Base-by-base conservation (phyloP, 2,329 filamentous ascomycete genomes). In the Neonectria neomacrospora region DNA sequence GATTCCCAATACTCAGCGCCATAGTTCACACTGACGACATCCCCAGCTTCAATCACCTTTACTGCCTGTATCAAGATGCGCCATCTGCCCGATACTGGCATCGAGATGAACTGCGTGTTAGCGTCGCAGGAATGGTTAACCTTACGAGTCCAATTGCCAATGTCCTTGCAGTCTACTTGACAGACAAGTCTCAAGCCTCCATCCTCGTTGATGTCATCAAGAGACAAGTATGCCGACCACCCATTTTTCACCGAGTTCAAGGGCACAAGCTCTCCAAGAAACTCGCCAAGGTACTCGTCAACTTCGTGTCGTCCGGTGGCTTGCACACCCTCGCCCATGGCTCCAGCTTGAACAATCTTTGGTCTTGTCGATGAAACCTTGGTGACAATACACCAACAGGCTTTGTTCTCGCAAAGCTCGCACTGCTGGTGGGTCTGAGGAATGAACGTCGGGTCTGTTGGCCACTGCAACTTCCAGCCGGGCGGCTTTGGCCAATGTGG, bases 111-210 rank as follows among this genome's bases (percentile, higher is more conserved):
- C 11, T 12, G 1, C 5, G 47, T 34, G 10, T 61, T 54, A 2
- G 34, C 9, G 2, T 61, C 20, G 26, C 58, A 64, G 8, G 62
- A 61, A 11, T 64, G 62, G 34, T 61, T 64, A 16, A 58, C 30
- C 44, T 61, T 64, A 3, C 62, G 22, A 10, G 34, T 20, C 62
- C 62, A 64, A 41, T 61, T 61, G 8, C 41, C 41, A 16, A 37
- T 16, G 41, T 44, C 6, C 37, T 41, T 18, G 8, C 37, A 20
- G 37, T 41, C n/a, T 10, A 41, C n/a, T 4, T 18, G 16, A 41
- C 37, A 41, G 37, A 41, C 37, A 18, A 6, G 16, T 11, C n/a
- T 18, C 32, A 34, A 14, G 12, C 14, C 12, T 16, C 5, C 12
- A 16, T 14, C 32, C 12, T 3, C 3, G 12, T 14, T 34, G 14